phyloP scores from a whole-genome alignment of 495 filamentous ascomycete genomes.

The Penicillium herquei region DNA sequence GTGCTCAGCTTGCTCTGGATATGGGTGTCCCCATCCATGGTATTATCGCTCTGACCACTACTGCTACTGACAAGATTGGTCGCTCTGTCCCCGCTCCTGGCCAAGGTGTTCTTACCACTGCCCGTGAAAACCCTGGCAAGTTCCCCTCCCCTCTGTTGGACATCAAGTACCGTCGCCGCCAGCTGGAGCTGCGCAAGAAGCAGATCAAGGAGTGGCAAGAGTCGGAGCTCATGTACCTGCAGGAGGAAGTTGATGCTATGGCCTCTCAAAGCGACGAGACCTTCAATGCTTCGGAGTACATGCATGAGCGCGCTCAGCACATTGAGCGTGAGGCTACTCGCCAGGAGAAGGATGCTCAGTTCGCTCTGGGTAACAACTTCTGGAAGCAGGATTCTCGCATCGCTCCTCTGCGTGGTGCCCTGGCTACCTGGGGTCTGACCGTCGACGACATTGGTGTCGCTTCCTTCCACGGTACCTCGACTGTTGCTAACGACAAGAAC shows the following conservation, averaged over 20 bases:
- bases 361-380: constrained; percentile 94
- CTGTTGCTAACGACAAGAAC: constrained; percentile 99
- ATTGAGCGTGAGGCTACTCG: constrained; percentile 85
- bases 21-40: constrained; percentile 99
- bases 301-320: constrained; percentile 79
- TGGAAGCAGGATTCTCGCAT: constrained; percentile 94
- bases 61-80: constrained; percentile 99
- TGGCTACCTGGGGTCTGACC: constrained; percentile 96
- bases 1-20: constrained; percentile 87
- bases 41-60: constrained; percentile 88
- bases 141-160: constrained; percentile 94
- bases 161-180: constrained; percentile 92
- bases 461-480: constrained; percentile 98
- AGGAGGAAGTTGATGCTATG: constrained; percentile 89
- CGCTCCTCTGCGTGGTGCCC: constrained; percentile 88
- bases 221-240: constrained; percentile 86
- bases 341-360: constrained; percentile 87
- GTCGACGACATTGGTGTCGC: constrained; percentile 94
- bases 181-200: constrained; percentile 86
- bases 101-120: constrained; percentile 96
- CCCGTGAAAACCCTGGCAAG: constrained; percentile 83
- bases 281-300: constrained; percentile 79
- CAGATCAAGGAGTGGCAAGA: constrained; percentile 97
- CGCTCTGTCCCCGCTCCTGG: constrained; percentile 95
- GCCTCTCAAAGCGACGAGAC: constrained; percentile 65